These are phyloP conservation scores for Leccinum olivaceopallidum DNA, from an alignment of 768 basidiomycete genomes.

Conservation along the genomic window DNA sequence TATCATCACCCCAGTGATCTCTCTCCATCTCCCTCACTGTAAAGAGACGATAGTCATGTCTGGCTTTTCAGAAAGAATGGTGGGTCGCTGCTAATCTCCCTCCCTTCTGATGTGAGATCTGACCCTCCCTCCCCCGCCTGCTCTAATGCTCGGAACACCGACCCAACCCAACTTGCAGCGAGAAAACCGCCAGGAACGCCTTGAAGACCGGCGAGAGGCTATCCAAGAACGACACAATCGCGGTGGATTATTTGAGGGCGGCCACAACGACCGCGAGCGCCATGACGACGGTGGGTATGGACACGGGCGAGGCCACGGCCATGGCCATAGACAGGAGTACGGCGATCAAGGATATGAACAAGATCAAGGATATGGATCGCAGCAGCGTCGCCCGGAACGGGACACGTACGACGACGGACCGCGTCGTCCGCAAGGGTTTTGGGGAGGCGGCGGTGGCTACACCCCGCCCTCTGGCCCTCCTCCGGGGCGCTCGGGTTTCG, in stretches of 20 bases:
- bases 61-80: not conserved
- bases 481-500: not conserved
- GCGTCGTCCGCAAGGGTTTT: constrained; percentile 3
- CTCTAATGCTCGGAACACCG: not conserved
- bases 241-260: not conserved
- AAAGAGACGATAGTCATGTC: not conserved
- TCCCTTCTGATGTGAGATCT: not conserved
- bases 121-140: not conserved
- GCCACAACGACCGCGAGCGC: not conserved
- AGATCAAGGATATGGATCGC: not conserved
- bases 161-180: not conserved
- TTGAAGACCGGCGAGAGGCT: not conserved
- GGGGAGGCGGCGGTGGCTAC: not conserved
- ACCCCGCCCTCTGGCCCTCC: not conserved
- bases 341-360: not conserved
- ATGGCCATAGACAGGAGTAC: not conserved
- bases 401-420: not conserved
- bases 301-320: not conserved
- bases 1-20: not conserved
- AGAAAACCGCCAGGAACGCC: not conserved
- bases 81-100: not conserved
- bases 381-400: not conserved
- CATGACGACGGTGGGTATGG: not conserved
- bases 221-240: not conserved
- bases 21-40: not conserved